phyloP scores from a whole-genome alignment of 805 yeast genomes.

The Wickerhamiella allomyrinae region DNA sequence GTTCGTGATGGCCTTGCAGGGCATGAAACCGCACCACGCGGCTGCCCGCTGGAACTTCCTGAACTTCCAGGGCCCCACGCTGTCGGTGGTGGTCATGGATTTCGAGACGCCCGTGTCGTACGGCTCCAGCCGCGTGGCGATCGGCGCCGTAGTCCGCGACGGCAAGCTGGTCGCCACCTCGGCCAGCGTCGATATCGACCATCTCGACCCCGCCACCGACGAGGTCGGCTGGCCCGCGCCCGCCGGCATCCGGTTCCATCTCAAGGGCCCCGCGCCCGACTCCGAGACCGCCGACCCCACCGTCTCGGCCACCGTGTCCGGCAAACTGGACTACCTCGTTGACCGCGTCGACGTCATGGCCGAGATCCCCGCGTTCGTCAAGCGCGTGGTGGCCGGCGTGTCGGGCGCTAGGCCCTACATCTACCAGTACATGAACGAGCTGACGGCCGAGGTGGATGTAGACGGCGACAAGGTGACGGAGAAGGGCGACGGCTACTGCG shows the following conservation, averaged over 20 bases:
- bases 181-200: slow-evolving; percentile 43
- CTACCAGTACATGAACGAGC: slow-evolving; percentile 70
- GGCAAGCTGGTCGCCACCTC: slow-evolving; percentile 53
- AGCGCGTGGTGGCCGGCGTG: slow-evolving; percentile 82
- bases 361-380: slow-evolving; percentile 88
- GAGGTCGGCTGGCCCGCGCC: slow-evolving; percentile 93
- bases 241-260: slow-evolving; percentile 42
- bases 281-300: slow-evolving; percentile 21
- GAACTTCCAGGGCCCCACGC: slow-evolving; percentile 65
- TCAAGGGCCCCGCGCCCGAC: slow-evolving; percentile 38
- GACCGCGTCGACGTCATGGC: slow-evolving; percentile 97
- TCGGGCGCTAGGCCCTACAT: slow-evolving; percentile 96
- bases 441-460: slow-evolving; percentile 32
- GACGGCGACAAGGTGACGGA: slow-evolving; percentile 34
- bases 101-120: slow-evolving; percentile 88
- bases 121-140: slow-evolving; percentile 62
- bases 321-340: slow-evolving; percentile 46
- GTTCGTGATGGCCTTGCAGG: slow-evolving; percentile 95
- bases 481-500: slow-evolving; percentile 55
- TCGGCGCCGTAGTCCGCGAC: slow-evolving; percentile 59
- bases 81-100: slow-evolving; percentile 80
- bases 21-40: slow-evolving; percentile 99
- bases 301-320: slow-evolving; percentile 38
- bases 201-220: slow-evolving; percentile 34
- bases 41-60: slow-evolving; percentile 94